Percentiles rank a stretch among this genome's conserved stretches.
Evolutionary conservation across 441 rosid species (phyloP).

Genomic region (Bocquillonia castaneifolia): DNA sequence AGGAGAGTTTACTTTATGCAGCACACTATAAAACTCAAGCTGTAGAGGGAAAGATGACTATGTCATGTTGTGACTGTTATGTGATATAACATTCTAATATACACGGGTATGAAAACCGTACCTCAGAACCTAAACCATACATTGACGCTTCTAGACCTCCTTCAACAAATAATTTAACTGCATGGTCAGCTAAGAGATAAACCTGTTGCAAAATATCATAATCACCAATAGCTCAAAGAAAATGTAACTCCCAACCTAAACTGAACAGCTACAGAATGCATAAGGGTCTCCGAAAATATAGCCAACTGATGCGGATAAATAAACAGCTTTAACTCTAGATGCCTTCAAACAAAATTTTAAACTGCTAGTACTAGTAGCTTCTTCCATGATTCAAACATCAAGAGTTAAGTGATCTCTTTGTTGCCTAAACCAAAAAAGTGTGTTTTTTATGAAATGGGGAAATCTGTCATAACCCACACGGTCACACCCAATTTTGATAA

Average conservation of each 20-base stretch:
- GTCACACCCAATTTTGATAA: neutral
- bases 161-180: slow-evolving; percentile 78
- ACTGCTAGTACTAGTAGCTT: neutral
- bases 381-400: slow-evolving; percentile 5
- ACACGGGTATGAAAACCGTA: slow-evolving; percentile 20
- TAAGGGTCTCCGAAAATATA: neutral
- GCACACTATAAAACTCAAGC: slow-evolving; percentile 76
- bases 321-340: slow-evolving; percentile 5
- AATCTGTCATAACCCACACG: neutral
- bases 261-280: neutral
- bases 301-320: neutral
- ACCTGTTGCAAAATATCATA: slow-evolving; percentile 48
- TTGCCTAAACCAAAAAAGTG: neutral
- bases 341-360: neutral
- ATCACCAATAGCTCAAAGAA: slow-evolving; percentile 19
- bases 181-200: slow-evolving; percentile 67
- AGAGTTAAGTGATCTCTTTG: neutral
- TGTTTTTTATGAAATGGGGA: neutral
- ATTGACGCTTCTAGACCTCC: slow-evolving; percentile 77
- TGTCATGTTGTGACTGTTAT: neutral
- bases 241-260: slow-evolving; percentile 1
- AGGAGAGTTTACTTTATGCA: slow-evolving; percentile 48
- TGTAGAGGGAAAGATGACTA: slow-evolving; percentile 37
- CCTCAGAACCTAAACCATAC: slow-evolving; percentile 92
- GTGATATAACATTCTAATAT: neutral